Evolutionary conservation across 2,329 filamentous ascomycete genomes (phyloP).

Genomic region (Aureobasidium sp.): DNA sequence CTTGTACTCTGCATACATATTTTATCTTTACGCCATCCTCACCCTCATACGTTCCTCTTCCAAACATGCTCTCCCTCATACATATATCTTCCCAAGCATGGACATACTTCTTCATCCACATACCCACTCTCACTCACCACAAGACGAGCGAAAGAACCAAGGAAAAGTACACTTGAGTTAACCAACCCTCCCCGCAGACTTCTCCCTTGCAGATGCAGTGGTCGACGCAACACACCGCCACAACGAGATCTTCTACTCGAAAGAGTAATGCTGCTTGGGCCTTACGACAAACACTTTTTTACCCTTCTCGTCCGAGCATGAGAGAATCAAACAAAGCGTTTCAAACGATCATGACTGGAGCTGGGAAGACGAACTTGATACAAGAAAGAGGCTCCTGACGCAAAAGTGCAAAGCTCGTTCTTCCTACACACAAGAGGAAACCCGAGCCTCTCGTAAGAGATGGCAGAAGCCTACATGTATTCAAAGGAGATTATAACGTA

Average conservation of each 20-base stretch:
- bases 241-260: constrained; percentile 70
- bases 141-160: not conserved
- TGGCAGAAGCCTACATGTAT: no score
- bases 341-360: no score
- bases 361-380: no score
- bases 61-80: not conserved
- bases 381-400: no score
- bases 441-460: no score
- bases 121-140: not conserved
- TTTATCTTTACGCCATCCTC: not conserved
- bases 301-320: no score
- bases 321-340: no score
- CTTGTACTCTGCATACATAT: not conserved
- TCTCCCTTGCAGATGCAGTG: constrained; percentile 64
- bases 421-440: no score
- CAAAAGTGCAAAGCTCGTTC: no score
- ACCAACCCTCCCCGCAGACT: constrained; percentile 47
- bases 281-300: not conserved
- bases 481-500: no score
- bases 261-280: constrained; percentile 16
- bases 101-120: not conserved
- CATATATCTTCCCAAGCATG: not conserved
- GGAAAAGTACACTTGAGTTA: not conserved
- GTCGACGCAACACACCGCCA: constrained; percentile 80
- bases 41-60: not conserved